Evolutionary conservation across 345 rosid genomes (phyloP).

Genomic region (Salix koriyanagi): DNA sequence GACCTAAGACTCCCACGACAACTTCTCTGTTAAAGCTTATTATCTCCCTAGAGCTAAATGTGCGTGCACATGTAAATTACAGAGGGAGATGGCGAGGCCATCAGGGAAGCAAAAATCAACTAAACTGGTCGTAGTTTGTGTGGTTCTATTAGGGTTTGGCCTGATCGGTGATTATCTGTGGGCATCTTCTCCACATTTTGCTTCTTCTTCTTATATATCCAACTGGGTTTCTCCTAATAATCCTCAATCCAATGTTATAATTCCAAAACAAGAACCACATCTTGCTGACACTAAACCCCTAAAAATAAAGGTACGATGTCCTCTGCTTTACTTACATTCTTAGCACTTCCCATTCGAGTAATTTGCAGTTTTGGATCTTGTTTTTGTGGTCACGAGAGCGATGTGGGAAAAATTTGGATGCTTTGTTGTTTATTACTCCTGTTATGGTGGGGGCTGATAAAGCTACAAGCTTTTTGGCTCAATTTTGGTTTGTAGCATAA

Average conservation of each 20-base stretch:
- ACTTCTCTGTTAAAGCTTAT: not conserved
- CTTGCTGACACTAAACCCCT: not conserved
- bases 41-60: not conserved
- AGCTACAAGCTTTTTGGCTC: not conserved
- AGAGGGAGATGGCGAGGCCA: slow-evolving; percentile 38
- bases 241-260: not conserved
- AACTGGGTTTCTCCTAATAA: slow-evolving; percentile 17
- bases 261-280: slow-evolving; percentile 8
- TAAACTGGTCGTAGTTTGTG: slow-evolving; percentile 37
- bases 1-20: not conserved
- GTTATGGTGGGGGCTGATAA: not conserved
- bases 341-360: not conserved
- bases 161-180: slow-evolving; percentile 71
- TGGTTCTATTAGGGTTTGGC: slow-evolving; percentile 49
- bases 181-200: slow-evolving; percentile 69
- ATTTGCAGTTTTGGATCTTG: not conserved
- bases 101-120: slow-evolving; percentile 49
- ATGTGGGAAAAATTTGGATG: not conserved
- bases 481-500: not conserved
- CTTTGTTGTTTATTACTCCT: not conserved
- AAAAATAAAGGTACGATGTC: not conserved
- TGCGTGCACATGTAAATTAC: not conserved
- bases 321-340: not conserved
- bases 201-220: slow-evolving; percentile 29
- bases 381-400: not conserved